phyloP scores from a whole-genome alignment of 169 alveolate genomes.

The Prorocentrum cordatum region DNA sequence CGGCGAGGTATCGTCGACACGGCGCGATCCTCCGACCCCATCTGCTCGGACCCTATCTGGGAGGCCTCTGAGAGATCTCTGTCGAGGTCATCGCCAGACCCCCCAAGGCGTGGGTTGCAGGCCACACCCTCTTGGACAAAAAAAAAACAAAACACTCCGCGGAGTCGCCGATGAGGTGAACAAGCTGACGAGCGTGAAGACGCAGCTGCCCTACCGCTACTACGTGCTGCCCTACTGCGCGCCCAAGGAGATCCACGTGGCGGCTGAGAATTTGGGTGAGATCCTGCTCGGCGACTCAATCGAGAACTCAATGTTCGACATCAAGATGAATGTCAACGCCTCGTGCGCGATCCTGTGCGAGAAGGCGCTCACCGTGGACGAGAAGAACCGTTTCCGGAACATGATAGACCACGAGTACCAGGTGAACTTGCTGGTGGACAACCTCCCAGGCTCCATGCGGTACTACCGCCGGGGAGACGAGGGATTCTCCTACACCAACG shows the following conservation, averaged over 20 bases:
- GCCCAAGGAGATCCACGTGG: conserved; percentile 1
- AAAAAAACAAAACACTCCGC: too few species aligned
- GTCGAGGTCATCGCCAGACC: too few species aligned
- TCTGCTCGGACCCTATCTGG: too few species aligned
- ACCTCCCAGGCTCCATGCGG: conserved; percentile 13
- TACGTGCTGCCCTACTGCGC: conserved; percentile 37
- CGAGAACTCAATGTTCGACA: conserved; percentile 54
- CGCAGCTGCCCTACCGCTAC: conserved; percentile 66
- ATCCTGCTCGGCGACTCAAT: conserved; percentile 35
- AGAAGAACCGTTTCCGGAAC: neutral
- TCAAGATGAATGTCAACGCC: neutral
- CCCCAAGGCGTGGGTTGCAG: too few species aligned
- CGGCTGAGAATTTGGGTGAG: conserved; percentile 41
- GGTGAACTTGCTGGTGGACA: conserved; percentile 49
- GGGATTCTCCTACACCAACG: conserved; percentile 15
- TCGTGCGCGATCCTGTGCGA: conserved; percentile 30
- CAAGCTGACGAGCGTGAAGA: conserved; percentile 52
- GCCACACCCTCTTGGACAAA: too few species aligned
- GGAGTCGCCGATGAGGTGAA: too few species aligned
- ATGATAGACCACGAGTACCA: neutral
- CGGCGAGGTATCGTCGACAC: too few species aligned
- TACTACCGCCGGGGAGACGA: neutral
- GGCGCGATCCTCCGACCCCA: too few species aligned
- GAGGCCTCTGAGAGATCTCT: too few species aligned
- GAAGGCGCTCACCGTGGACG: neutral